A percentile compares a stretch with the other conserved stretches of the same genome.
phyloP scores from a whole-genome alignment of 257 asterid genomes.

The Plantago major region DNA sequence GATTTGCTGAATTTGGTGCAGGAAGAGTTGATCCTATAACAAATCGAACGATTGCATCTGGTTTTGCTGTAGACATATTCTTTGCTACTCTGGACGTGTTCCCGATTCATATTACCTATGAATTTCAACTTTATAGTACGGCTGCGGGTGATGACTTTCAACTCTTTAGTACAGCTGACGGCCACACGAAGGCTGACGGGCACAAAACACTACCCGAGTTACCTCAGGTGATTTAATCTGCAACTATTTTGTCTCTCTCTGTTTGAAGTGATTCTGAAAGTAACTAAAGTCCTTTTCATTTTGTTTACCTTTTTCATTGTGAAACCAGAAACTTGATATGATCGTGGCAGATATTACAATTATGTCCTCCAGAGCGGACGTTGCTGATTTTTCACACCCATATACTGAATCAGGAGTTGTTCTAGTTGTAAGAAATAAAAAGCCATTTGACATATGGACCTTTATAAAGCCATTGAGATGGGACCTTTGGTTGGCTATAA shows the following conservation, averaged over 20 bases:
- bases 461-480: constrained; percentile 26
- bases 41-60: constrained; percentile 17
- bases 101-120: constrained; percentile 26
- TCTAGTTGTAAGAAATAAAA: not conserved
- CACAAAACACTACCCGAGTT: too few relatives aligned
- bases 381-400: constrained; percentile 34
- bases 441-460: constrained; percentile 23
- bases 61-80: constrained; percentile 50
- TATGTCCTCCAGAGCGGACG: constrained; percentile 24
- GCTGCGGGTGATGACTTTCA: too few relatives aligned
- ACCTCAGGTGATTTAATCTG: too few relatives aligned
- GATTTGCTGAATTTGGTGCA: constrained; percentile 44
- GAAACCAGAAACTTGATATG: too few relatives aligned
- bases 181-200: too few relatives aligned
- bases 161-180: too few relatives aligned
- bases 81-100: constrained; percentile 22
- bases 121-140: constrained; percentile 17
- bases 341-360: too few relatives aligned
- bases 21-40: constrained; percentile 19
- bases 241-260: too few relatives aligned
- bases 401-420: constrained; percentile 36
- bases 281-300: too few relatives aligned
- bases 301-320: too few relatives aligned
- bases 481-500: constrained; percentile 37
- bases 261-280: too few relatives aligned